These are phyloP conservation scores for Diaporthe sp. DNA, from an alignment of 2,329 filamentous ascomycete species.

Conservation along the genomic window DNA sequence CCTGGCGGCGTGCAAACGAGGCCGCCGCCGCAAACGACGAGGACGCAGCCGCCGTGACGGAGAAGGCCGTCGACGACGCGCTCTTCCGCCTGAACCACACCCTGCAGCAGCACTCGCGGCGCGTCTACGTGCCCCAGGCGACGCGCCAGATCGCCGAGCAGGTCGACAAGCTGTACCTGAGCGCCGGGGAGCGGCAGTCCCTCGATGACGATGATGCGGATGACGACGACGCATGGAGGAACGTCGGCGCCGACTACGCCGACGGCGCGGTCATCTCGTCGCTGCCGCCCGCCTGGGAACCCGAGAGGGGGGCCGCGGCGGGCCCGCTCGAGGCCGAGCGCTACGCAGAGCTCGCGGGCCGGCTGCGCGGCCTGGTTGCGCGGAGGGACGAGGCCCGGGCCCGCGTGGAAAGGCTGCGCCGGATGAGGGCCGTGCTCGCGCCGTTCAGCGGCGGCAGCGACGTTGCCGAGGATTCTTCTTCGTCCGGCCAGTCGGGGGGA, in stretches of 20 bases:
- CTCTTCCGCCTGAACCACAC: conserved; percentile 69
- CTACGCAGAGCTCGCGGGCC: conserved; percentile 61
- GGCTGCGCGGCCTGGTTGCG: conserved; percentile 61
- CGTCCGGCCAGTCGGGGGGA: conserved; percentile 42
- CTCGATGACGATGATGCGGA: conserved; percentile 48
- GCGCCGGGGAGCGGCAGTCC: conserved; percentile 50
- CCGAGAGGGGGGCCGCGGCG: conserved; percentile 48
- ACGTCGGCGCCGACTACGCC: conserved; percentile 56
- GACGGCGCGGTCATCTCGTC: conserved; percentile 54
- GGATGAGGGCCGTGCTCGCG: conserved; percentile 60
- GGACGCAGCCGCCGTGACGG: conserved; percentile 47
- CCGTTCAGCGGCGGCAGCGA: conserved; percentile 51
- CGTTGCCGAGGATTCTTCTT: conserved; percentile 32
- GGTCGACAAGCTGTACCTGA: conserved; percentile 73
- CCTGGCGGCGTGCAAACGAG: conserved; percentile 62
- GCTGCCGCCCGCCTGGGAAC: conserved; percentile 60
- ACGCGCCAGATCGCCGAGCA: conserved; percentile 78
- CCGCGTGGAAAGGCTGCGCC: conserved; percentile 56
- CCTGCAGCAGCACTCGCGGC: conserved; percentile 72
- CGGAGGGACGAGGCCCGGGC: conserved; percentile 49
- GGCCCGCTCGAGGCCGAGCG: conserved; percentile 59
- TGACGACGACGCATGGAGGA: conserved; percentile 48
- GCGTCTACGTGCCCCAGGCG: conserved; percentile 76
- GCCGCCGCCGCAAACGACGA: conserved; percentile 46
- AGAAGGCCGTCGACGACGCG: conserved; percentile 65